Evolutionary conservation across 352 stramenopile species (phyloP).

Genomic region (Phytopythium montanum): DNA sequence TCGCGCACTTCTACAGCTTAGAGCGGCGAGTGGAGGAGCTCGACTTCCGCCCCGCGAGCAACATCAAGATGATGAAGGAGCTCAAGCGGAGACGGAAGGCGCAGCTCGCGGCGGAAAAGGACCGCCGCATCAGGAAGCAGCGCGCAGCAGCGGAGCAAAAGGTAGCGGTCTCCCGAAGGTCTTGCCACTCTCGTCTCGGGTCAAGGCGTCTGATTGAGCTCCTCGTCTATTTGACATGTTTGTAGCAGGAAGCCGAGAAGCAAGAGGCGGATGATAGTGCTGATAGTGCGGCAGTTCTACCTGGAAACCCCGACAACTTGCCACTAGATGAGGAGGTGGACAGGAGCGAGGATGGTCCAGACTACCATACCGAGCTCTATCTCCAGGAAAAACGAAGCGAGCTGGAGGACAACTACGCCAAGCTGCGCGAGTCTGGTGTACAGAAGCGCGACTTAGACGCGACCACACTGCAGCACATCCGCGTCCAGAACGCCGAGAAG

Average conservation of each 20-base stretch:
- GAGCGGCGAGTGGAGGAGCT: slow-evolving; percentile 46
- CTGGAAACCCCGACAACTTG: not conserved
- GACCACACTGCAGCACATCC: slow-evolving; percentile 29
- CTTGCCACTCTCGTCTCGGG: too few species aligned
- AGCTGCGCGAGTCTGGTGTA: slow-evolving; percentile 28
- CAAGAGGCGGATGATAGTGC: not conserved
- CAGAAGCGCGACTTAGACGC: slow-evolving; percentile 31
- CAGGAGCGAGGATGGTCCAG: not conserved
- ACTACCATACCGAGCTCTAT: slow-evolving; percentile 30
- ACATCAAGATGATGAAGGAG: slow-evolving; percentile 85
- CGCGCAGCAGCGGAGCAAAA: slow-evolving; percentile 43
- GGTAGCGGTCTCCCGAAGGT: slow-evolving; percentile 4
- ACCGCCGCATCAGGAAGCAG: slow-evolving; percentile 46
- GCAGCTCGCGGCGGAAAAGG: slow-evolving; percentile 64
- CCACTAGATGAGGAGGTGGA: not conserved
- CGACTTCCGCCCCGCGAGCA: slow-evolving; percentile 71
- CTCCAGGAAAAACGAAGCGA: slow-evolving; percentile 34
- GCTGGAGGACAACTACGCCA: slow-evolving; percentile 47
- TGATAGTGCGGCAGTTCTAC: not conserved
- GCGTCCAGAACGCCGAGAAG: slow-evolving; percentile 13
- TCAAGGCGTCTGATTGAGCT: too few species aligned
- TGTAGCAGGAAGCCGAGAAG: not conserved
- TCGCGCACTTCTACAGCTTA: slow-evolving; percentile 38
- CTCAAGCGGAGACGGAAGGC: slow-evolving; percentile 59
- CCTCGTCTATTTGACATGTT: not conserved